Conservation (phyloP, 805 yeast genomes). For the Candida caryicola region DNA sequence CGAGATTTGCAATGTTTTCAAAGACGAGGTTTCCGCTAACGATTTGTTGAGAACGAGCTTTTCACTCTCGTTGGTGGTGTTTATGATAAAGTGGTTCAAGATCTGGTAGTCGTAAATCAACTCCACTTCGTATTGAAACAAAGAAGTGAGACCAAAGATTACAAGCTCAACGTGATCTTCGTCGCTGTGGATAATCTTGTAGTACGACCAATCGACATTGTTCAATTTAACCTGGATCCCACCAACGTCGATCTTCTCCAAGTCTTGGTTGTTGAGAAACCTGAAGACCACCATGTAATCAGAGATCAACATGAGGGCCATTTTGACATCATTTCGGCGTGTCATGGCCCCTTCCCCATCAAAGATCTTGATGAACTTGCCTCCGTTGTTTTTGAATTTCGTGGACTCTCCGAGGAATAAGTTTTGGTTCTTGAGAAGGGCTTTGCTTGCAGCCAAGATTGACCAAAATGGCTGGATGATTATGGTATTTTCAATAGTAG, state of each 20-base stretch:
- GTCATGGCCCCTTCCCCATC: not conserved
- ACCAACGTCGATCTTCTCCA: slow-evolving; percentile 6
- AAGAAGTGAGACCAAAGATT: slow-evolving; percentile 37
- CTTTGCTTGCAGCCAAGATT: slow-evolving; percentile 37
- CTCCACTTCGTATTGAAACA: slow-evolving; percentile 36
- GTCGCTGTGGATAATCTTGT: slow-evolving; percentile 16
- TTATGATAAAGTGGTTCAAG: slow-evolving; percentile 26
- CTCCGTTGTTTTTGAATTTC: slow-evolving; percentile 22
- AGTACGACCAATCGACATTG: slow-evolving; percentile 33
- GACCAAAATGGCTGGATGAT: slow-evolving; percentile 43
- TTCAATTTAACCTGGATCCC: slow-evolving; percentile 26
- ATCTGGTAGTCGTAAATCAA: slow-evolving; percentile 15
- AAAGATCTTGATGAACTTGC: slow-evolving; percentile 13
- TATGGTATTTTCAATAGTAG: slow-evolving; percentile 17
- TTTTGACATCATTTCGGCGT: slow-evolving; percentile 6
- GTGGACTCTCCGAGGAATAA: slow-evolving; percentile 32
- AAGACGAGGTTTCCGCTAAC: slow-evolving; percentile 23
- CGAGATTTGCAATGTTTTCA: slow-evolving; percentile 32
- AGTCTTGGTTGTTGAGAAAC: slow-evolving; percentile 14
- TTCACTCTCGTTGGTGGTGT: slow-evolving; percentile 24
- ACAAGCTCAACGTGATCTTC: slow-evolving; percentile 18
- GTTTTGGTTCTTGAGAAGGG: slow-evolving; percentile 25
- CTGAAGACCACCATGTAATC: slow-evolving; percentile 30
- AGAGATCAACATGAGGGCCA: slow-evolving; percentile 27
- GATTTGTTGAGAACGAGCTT: slow-evolving; percentile 25